Base-by-base conservation (phyloP, 371 early-diverging fungal species). In the Nematocida ironsii region DNA sequence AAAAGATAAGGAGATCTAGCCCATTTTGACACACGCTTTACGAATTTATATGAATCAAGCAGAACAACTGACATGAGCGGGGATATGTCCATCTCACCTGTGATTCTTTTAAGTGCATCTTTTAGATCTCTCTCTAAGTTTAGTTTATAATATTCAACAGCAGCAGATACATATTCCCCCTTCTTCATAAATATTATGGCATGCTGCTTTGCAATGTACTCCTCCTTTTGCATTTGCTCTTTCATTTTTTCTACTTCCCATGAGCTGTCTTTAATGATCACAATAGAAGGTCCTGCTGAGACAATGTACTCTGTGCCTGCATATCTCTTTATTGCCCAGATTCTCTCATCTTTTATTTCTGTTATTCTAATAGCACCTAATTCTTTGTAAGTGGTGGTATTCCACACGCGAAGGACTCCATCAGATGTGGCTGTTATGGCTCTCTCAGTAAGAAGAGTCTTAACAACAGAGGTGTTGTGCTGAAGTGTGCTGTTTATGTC, bases 381-480 rank as follows among this genome's bases (percentile, higher is more conserved):
- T 47, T 78, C 80, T 62, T 70, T 78, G n/a, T 78, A 58, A 1
- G 54, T 78, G 20, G 27, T 16, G 4, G 23, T 13, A 52, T 78
- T 62, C 80, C 80, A 78, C 4, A 78, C 25, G 6, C 80, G 6
- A 5, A 78, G 45, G 5, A 78, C 80, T 48, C 80, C 80, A 27
- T 78, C 80, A n/a, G 80, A 69, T 13, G 80, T 78, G 0, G 69
- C 80, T 40, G 80, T 78, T 25, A 78, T 23, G 7, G 58, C 69
- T 33, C 80, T 73, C 20, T 40, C 47, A 9, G 50, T 47, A 23
- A 78, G 72, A 42, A 68, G 44, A 16, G 80, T 54, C 40, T 70
- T 78, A 20, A 78, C 55, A 0, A 78, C 80, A 18, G 80, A 78
- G 11, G 70, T 33, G 45, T 78, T 78, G 62, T 78, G 80, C 72